phyloP scores from a whole-genome alignment of 306 rosid genomes.

The Gillenia trifoliata region DNA sequence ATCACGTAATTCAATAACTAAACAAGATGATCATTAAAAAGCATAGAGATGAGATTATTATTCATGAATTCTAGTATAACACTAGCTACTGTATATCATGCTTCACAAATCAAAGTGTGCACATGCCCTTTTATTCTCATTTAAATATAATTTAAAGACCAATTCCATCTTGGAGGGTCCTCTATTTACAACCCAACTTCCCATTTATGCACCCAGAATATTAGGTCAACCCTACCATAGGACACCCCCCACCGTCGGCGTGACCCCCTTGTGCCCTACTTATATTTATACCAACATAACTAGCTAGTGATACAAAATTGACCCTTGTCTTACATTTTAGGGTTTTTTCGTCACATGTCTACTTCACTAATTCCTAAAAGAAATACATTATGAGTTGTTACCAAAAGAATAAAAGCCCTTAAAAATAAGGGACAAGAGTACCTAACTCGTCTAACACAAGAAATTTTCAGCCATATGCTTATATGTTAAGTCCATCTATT shows the following conservation, averaged over 20 bases:
- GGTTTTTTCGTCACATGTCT: background rate
- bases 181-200: background rate
- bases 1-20: too few species aligned
- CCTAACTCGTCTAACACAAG: background rate
- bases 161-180: background rate
- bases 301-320: too few species aligned
- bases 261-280: background rate
- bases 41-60: too few species aligned
- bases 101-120: background rate
- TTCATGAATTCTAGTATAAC: too few species aligned
- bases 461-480: too few species aligned
- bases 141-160: background rate
- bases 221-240: background rate
- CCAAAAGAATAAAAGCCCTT: background rate
- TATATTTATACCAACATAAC: background rate
- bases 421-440: background rate
- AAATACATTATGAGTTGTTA: too few species aligned
- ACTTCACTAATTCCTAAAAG: background rate
- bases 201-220: slow-evolving; percentile 1
- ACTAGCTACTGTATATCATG: too few species aligned
- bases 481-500: too few species aligned
- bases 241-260: background rate
- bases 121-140: background rate
- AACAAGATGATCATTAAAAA: too few species aligned
- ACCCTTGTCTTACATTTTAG: background rate